phyloP scores from a whole-genome alignment of 768 basidiomycete species.

The Flagelloscypha sp. region DNA sequence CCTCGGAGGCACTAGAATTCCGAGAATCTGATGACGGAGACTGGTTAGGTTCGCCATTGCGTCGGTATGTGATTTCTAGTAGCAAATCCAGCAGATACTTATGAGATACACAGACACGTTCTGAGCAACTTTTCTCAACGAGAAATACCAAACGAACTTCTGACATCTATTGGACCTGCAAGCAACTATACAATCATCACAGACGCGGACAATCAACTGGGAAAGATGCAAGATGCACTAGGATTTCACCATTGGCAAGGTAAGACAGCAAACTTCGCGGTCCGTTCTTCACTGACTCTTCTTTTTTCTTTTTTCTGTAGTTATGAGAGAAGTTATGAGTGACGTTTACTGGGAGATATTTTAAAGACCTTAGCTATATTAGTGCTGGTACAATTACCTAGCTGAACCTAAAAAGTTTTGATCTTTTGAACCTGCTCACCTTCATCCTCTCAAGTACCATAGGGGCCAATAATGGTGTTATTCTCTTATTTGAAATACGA shows the following conservation, averaged over 20 bases:
- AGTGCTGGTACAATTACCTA: no score
- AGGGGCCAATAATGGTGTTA: no score
- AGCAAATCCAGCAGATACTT: constrained; percentile 45
- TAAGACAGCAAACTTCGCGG: constrained; percentile 30
- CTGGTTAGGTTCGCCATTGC: constrained; percentile 61
- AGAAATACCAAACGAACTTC: constrained; percentile 34
- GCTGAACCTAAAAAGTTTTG: no score
- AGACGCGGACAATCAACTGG: constrained; percentile 55
- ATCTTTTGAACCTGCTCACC: no score
- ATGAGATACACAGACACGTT: constrained; percentile 26
- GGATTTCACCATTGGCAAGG: constrained; percentile 71
- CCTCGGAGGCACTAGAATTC: constrained; percentile 47
- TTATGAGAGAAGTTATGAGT: constrained; percentile 74
- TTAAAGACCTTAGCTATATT: no score
- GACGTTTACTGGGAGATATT: constrained; percentile 74
- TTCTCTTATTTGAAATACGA: no score
- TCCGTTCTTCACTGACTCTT: constrained; percentile 1
- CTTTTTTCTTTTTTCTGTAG: constrained; percentile 23
- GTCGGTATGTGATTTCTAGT: constrained; percentile 48
- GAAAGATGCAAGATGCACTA: constrained; percentile 55
- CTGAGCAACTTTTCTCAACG: constrained; percentile 9
- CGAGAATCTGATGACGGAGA: constrained; percentile 46
- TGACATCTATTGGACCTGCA: no score
- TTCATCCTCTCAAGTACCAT: no score
- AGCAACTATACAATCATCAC: no score